Evolutionary conservation across 306 rosid genomes (phyloP).

Genomic region (Sesbania bispinosa): DNA sequence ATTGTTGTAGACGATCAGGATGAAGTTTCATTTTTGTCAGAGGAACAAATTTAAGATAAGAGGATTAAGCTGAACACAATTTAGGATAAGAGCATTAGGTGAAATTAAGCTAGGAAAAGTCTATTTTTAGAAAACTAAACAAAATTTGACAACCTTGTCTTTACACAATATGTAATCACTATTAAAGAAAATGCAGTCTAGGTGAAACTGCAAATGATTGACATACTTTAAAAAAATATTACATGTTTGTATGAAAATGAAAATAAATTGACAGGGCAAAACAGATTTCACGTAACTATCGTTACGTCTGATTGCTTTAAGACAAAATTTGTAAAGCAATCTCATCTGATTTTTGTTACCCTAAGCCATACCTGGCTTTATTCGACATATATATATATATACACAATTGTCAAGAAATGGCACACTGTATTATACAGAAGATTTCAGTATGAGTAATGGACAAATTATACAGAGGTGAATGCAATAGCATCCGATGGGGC

Average conservation of each 20-base stretch:
- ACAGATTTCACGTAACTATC: not conserved
- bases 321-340: not conserved
- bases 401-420: constrained; percentile 30
- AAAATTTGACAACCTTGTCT: not conserved
- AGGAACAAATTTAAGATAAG: not conserved
- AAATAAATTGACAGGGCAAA: not conserved
- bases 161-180: not conserved
- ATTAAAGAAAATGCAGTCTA: not conserved
- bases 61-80: not conserved
- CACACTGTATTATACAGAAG: constrained; percentile 35
- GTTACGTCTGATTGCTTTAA: not conserved
- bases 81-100: not conserved
- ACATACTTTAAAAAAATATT: not conserved
- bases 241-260: too few relatives aligned
- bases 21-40: not conserved
- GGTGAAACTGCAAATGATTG: too few relatives aligned
- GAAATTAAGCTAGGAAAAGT: not conserved
- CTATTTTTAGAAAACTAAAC: not conserved
- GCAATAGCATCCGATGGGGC: constrained; percentile 26
- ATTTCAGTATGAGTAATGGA: constrained; percentile 4
- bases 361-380: not conserved
- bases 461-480: constrained; percentile 31
- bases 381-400: constrained; percentile 20
- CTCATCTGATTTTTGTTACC: not conserved
- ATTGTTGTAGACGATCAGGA: not conserved